phyloP scores from a whole-genome alignment of 495 filamentous ascomycete genomes.

The Cryomyces antarcticus region DNA sequence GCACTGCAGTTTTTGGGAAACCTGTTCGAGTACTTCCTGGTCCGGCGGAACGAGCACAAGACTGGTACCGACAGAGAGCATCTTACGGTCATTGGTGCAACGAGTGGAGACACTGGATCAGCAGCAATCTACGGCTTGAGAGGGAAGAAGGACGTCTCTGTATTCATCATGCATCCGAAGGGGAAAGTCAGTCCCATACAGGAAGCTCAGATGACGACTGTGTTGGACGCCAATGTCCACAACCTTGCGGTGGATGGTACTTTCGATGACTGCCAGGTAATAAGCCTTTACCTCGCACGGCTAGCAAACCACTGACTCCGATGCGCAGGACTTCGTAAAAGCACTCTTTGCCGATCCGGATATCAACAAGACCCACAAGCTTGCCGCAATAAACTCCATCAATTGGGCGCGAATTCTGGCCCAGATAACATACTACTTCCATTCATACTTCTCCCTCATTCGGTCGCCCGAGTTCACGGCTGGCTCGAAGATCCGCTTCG shows the following conservation, averaged over 20 bases:
- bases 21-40: slow-evolving; percentile 87
- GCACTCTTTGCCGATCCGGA: slow-evolving; percentile 66
- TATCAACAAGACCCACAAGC: slow-evolving; percentile 49
- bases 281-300: not conserved
- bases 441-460: slow-evolving; percentile 65
- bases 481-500: slow-evolving; percentile 44
- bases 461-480: slow-evolving; percentile 28
- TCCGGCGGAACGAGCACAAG: slow-evolving; percentile 60
- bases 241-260: slow-evolving; percentile 69
- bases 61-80: slow-evolving; percentile 54
- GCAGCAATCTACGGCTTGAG: slow-evolving; percentile 92
- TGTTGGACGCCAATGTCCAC: slow-evolving; percentile 72
- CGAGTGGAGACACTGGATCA: slow-evolving; percentile 83
- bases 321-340: slow-evolving; percentile 64
- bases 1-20: slow-evolving; percentile 86
- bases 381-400: slow-evolving; percentile 78
- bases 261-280: slow-evolving; percentile 84
- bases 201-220: slow-evolving; percentile 88
- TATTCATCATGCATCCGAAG: slow-evolving; percentile 76
- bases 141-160: slow-evolving; percentile 88
- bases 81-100: slow-evolving; percentile 78
- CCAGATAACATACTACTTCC: slow-evolving; percentile 85
- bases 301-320: not conserved
- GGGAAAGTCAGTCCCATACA: slow-evolving; percentile 72
- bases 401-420: slow-evolving; percentile 83